A percentile compares a stretch with the other conserved stretches of the same genome.
These are phyloP conservation scores for Austroboletus sp. DNA, from an alignment of 1,284 basidiomycete species.

Conservation along the genomic window DNA sequence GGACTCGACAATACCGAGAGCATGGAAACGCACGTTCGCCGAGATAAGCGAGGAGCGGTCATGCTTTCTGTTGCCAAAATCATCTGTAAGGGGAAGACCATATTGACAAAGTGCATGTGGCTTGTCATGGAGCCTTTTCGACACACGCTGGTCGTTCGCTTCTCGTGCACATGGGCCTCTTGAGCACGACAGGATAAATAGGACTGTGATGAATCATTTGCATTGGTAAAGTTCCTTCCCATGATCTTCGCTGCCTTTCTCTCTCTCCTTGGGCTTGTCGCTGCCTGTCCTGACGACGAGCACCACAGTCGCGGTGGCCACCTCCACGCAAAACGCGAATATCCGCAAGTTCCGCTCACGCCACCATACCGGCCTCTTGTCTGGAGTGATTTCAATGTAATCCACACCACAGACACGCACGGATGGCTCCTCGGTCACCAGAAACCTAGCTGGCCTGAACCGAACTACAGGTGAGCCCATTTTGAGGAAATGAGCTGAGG, in stretches of 20 bases:
- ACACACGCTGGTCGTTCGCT: background rate
- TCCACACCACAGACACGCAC: conserved; percentile 79
- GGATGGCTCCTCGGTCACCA: conserved; percentile 76
- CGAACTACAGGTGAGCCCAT: conserved; percentile 56
- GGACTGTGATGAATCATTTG: background rate
- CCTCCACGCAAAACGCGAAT: conserved; percentile 37
- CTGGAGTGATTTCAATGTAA: conserved; percentile 69
- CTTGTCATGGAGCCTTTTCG: background rate
- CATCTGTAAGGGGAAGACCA: background rate
- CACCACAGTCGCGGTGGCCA: conserved; percentile 10
- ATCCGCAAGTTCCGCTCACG: conserved; percentile 42
- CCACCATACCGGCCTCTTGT: conserved; percentile 56
- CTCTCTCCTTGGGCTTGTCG: conserved; percentile 16
- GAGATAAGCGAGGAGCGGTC: no score
- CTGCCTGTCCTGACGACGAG: conserved; percentile 19
- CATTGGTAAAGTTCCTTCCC: background rate
- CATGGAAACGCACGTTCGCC: no score
- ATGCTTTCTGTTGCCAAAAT: background rate
- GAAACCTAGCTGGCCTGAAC: conserved; percentile 61
- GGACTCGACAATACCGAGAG: no score
- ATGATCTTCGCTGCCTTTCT: conserved; percentile 19
- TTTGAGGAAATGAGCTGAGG: background rate
- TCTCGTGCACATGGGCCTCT: background rate
- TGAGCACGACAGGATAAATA: conserved; percentile 2
- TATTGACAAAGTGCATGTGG: background rate